Evolutionary conservation across 2,329 filamentous ascomycete genomes (phyloP), one percentile per base, ranked within the genome.

Genomic region (Monosporascus sp.): DNA sequence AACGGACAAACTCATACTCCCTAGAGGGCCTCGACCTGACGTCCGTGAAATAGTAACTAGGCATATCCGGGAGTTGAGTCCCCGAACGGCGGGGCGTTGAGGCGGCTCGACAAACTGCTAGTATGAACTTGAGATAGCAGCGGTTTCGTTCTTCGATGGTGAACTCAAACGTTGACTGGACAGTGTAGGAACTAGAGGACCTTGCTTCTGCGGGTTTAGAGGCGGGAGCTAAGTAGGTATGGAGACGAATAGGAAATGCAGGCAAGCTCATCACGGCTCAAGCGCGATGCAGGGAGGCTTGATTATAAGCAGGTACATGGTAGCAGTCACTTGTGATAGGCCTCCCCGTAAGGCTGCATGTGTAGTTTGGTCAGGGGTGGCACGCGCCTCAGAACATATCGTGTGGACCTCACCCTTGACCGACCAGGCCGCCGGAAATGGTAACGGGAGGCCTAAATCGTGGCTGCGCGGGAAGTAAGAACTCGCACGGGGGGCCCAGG

Each of bases 171-270:
- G 48, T 52, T 55, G 51, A 58, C 41, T 60, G 59, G 54, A 55
- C 47, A 34, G 48, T 41, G 31, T 44, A 47, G 47, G 48, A 57
- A 52, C 20, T 52, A 34, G 51, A 42, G 45, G 49, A n/a, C 53
- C 48, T 54, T 57, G 49, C 51, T 37, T 57, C 50, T 54, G 48
- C 55, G 38, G 54, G 54, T 45, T 55, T 49, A 38, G 54, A 55
- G 59, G 58, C 54, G 56, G 58, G 59, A 59, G 60, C 53, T 61
- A 62, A 64, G 54, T 59, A 59, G 53, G 55, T 52, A 51, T 57
- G 47, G 34, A 57, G 45, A 60, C 58, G 56, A 61, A 60, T 59
- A 47, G 51, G 57, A 55, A 60, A 47, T 54, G 51, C 48, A 50
- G 9, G 54, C 39, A 56, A 52, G 58, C 57, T 55, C 60, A 60